A percentile compares a stretch with the other conserved stretches of the same genome.
phyloP scores from a whole-genome alignment of 129 eudicot genomes.

The Erigeron canadensis region DNA sequence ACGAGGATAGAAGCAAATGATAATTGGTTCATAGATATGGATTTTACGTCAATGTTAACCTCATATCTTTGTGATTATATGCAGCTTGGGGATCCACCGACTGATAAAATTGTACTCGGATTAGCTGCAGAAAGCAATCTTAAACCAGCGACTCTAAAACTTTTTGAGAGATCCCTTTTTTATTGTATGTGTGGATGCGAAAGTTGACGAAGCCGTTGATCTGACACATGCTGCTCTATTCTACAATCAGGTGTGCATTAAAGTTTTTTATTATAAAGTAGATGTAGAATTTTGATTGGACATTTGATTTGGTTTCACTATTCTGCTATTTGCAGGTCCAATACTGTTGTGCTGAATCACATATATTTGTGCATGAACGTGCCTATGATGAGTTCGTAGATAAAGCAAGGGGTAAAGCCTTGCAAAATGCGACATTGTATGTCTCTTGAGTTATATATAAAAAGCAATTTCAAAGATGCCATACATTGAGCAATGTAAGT shows the following conservation, averaged over 20 bases:
- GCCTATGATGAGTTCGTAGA: constrained; percentile 49
- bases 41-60: no score
- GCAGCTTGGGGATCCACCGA: no score
- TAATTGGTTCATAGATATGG: no score
- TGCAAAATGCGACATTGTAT: constrained; percentile 96
- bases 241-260: constrained; percentile 40
- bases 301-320: background rate
- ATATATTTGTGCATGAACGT: constrained; percentile 49
- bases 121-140: constrained; percentile 77
- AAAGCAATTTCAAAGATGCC: constrained; percentile 81
- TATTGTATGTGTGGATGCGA: constrained; percentile 56
- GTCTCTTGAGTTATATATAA: constrained; percentile 91
- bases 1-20: no score
- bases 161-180: constrained; percentile 54
- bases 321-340: constrained; percentile 39
- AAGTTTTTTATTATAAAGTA: no score
- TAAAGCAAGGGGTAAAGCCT: constrained; percentile 34
- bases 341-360: constrained; percentile 54
- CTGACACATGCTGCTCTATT: constrained; percentile 43
- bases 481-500: constrained; percentile 94
- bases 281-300: background rate
- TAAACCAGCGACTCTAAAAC: constrained; percentile 71
- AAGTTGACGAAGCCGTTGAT: constrained; percentile 47
- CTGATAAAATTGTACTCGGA: constrained; percentile 34
- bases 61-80: no score